These are phyloP conservation scores for Aspergillus saccharolyticus DNA, from an alignment of 495 filamentous ascomycete species.

Conservation along the genomic window DNA sequence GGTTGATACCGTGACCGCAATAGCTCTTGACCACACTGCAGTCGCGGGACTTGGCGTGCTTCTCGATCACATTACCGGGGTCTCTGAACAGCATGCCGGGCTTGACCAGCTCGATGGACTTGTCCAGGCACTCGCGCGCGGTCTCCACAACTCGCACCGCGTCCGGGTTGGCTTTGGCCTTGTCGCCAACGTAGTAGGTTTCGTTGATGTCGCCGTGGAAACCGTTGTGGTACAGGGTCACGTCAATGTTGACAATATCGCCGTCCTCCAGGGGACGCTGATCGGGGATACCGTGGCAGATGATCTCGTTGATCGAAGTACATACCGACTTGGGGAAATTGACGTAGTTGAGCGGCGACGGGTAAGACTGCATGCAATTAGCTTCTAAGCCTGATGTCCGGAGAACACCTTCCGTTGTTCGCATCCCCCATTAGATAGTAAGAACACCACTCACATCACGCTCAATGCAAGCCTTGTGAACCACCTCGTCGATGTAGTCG, in stretches of 20 bases:
- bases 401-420: not conserved
- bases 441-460: slow-evolving; percentile 60
- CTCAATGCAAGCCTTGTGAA: slow-evolving; percentile 93
- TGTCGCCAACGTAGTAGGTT: slow-evolving; percentile 84
- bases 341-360: slow-evolving; percentile 93
- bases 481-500: slow-evolving; percentile 92
- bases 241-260: slow-evolving; percentile 86
- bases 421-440: not conserved
- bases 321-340: slow-evolving; percentile 98
- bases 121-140: slow-evolving; percentile 72
- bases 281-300: slow-evolving; percentile 91
- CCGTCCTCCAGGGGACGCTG: slow-evolving; percentile 72
- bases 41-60: slow-evolving; percentile 69
- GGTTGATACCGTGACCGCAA: slow-evolving; percentile 84
- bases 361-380: slow-evolving; percentile 70
- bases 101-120: slow-evolving; percentile 80
- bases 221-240: slow-evolving; percentile 80
- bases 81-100: slow-evolving; percentile 82
- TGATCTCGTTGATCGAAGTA: slow-evolving; percentile 92
- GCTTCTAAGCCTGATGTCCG: not conserved
- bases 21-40: slow-evolving; percentile 88
- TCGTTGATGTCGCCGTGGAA: slow-evolving; percentile 90
- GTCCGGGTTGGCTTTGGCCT: slow-evolving; percentile 66
- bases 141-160: slow-evolving; percentile 82
- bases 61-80: slow-evolving; percentile 79